Evolutionary conservation across 768 basidiomycete species (phyloP).

Genomic region (Lanmaoa rubissima): DNA sequence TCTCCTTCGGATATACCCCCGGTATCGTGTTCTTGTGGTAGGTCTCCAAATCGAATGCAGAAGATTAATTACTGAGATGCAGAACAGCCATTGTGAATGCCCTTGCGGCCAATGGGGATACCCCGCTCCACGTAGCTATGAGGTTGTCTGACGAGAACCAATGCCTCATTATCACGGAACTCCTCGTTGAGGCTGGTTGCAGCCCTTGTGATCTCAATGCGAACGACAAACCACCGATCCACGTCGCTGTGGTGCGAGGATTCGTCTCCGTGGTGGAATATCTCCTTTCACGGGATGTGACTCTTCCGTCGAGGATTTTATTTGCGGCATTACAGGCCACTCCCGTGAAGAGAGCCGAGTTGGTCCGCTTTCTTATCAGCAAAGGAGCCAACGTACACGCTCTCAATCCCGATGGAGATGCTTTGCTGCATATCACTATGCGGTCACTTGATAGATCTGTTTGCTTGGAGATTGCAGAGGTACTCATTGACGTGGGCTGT

Average conservation of each 20-base stretch:
- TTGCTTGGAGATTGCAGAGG: background rate
- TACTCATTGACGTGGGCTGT: background rate
- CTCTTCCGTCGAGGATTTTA: background rate
- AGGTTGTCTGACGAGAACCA: background rate
- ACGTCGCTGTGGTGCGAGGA: background rate
- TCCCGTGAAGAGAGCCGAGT: background rate
- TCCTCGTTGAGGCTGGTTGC: conserved; percentile 1
- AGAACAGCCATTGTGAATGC: background rate
- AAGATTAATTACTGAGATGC: background rate
- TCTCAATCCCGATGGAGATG: background rate
- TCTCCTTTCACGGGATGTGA: background rate
- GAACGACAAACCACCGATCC: background rate
- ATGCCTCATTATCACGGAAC: background rate
- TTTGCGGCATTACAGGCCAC: background rate
- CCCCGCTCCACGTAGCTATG: conserved; percentile 4
- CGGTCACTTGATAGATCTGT: background rate
- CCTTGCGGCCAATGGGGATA: conserved; percentile 4
- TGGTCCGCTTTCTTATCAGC: background rate
- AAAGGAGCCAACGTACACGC: background rate
- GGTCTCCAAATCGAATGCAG: background rate
- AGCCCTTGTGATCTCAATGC: background rate
- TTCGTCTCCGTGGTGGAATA: background rate
- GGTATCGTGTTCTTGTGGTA: background rate
- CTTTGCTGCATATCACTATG: background rate
- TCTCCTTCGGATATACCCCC: no score